phyloP scores from a whole-genome alignment of 345 rosid genomes.

The Lepidium africanum region DNA sequence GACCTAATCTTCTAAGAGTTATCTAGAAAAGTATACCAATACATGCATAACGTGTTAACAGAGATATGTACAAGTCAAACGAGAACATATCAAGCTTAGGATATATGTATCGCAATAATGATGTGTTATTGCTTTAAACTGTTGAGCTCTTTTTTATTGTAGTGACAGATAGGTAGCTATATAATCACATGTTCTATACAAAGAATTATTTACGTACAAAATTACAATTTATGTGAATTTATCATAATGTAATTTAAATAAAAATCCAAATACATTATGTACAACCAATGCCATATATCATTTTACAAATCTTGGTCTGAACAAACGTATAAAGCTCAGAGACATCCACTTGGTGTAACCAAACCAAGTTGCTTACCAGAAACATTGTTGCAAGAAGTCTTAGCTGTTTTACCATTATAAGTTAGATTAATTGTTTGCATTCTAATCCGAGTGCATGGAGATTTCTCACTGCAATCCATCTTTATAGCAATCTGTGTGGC shows the following conservation, averaged over 20 bases:
- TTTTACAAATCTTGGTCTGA: not conserved
- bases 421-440: slow-evolving; percentile 19
- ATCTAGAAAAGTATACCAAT: too few relatives aligned
- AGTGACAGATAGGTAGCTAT: not conserved
- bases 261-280: not conserved
- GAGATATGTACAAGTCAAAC: too few relatives aligned
- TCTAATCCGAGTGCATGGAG: slow-evolving; percentile 24
- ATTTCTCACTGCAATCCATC: slow-evolving; percentile 23
- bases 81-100: too few relatives aligned
- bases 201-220: not conserved
- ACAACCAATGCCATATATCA: not conserved
- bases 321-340: not conserved
- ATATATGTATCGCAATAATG: not conserved
- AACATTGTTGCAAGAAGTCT: slow-evolving; percentile 18
- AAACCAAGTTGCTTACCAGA: slow-evolving; percentile 13
- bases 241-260: too few relatives aligned
- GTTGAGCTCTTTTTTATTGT: not conserved
- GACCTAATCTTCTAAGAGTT: too few relatives aligned
- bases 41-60: too few relatives aligned
- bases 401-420: slow-evolving; percentile 8
- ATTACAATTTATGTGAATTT: too few relatives aligned
- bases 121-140: not conserved
- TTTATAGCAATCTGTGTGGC: slow-evolving; percentile 27
- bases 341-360: slow-evolving; percentile 10
- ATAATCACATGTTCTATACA: not conserved